Base-by-base conservation (phyloP, 31 red algal species). In the Asparagopsis taxiformis region DNA sequence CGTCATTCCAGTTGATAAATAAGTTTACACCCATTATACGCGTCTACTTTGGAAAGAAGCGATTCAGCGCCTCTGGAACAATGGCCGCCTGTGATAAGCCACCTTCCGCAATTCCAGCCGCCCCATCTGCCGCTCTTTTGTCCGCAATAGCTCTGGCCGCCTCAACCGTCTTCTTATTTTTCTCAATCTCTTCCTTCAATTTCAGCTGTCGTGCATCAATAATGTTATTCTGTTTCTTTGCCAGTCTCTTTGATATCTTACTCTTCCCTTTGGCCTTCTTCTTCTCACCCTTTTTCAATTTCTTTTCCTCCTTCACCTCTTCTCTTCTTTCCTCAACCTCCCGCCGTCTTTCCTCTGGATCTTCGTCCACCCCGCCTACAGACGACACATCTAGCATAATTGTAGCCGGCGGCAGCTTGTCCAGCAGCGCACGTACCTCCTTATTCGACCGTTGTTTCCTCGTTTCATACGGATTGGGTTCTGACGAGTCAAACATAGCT, bases 401-500 rank as follows among this genome's bases (percentile, higher is more conserved):
- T 3, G 72, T 90, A 28, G 65, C 84, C 0, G 82, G 66, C 10
- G 77, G 82, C 24, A 97, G 48, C 49, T 97, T 97, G 65, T 97
- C 94, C 51, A 97, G 37, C 8, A 93, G 43, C 30, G 74, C 34
- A 35, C 78, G 75, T 59, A 97, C 88, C 55, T 97, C 88, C 8
- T 62, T 75, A 26, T 91, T 77, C 24, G 71, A 44, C 43, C 88
- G 64, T 22, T 88, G 82, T 31, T 76, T 72, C 34, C 59, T 59
- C 1, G 76, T 81, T 52, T 88, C 82, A 52, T 85, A 97, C 48
- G 88, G 94, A 37, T 97, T 87, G n/a, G 84, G 88, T 35, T 70
- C 79, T 4, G 26, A 55, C n/a, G 68, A 48, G 66, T 97, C 94
- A 23, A 92, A 93, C 43, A 66, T 65, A 7, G 88, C 51, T 38